Conservation (phyloP, 2,329 filamentous ascomycete genomes). For the Trichoderma sp. region DNA sequence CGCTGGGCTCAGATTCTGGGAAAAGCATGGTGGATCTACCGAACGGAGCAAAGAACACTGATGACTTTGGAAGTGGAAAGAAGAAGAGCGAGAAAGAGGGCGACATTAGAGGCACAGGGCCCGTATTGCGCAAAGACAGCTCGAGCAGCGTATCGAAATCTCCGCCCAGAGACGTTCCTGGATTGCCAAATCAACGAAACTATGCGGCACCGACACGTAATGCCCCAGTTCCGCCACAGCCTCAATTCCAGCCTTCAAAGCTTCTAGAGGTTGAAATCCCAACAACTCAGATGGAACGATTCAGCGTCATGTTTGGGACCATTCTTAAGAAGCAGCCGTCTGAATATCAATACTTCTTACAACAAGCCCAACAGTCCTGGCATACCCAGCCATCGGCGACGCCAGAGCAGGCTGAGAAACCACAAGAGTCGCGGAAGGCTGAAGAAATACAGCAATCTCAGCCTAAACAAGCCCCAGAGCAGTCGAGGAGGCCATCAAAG, state of each 20-base stretch:
- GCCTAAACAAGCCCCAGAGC: not conserved
- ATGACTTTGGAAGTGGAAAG: not conserved
- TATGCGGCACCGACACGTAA: not conserved
- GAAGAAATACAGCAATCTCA: not conserved
- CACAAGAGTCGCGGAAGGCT: slow-evolving; percentile 15
- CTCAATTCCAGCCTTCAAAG: not conserved
- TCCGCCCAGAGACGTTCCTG: not conserved
- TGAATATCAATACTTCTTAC: not conserved
- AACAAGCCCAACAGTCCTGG: not conserved
- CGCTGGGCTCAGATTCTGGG: not conserved
- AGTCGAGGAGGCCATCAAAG: not conserved
- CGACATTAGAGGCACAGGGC: not conserved
- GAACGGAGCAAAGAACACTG: not conserved
- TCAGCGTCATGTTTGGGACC: slow-evolving; percentile 89
- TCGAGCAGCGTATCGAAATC: not conserved
- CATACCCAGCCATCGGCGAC: not conserved
- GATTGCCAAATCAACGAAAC: slow-evolving; percentile 1
- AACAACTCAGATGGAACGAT: slow-evolving; percentile 77
- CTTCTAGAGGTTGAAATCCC: slow-evolving; percentile 79
- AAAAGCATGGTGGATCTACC: not conserved
- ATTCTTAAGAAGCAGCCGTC: slow-evolving; percentile 57
- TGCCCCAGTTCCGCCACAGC: not conserved
- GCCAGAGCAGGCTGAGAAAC: not conserved
- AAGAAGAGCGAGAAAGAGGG: not conserved
- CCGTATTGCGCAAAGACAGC: not conserved